phyloP scores from a whole-genome alignment of 1,139 yeast genomes.

The Saccharomycopsis hybrid region DNA sequence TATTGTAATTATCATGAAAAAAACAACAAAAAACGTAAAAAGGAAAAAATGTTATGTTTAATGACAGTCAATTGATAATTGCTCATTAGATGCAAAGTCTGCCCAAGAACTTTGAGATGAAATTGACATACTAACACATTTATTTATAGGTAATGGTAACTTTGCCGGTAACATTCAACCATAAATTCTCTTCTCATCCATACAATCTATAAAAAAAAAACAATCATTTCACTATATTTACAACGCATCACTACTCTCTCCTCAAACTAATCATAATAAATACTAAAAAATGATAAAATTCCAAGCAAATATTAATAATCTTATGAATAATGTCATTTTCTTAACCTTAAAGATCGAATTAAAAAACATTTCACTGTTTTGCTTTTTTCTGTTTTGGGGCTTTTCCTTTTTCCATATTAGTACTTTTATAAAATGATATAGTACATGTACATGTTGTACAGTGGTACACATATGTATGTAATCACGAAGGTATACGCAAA shows the following conservation, averaged over 20 bases:
- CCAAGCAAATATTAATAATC: no score
- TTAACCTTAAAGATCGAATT: background rate
- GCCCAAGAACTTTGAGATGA: background rate
- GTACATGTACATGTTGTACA: no score
- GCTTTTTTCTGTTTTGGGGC: no score
- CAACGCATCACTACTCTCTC: background rate
- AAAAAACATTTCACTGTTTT: background rate
- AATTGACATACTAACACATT: slow-evolving; percentile 12
- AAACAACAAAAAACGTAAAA: background rate
- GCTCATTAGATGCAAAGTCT: background rate
- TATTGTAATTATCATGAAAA: background rate
- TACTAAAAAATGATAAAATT: background rate
- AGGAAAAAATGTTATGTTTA: background rate
- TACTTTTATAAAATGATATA: no score
- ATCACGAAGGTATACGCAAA: no score
- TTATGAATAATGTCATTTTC: background rate
- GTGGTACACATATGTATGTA: no score
- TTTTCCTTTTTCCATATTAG: no score
- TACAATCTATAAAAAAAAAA: background rate
- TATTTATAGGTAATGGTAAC: slow-evolving; percentile 41
- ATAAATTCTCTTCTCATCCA: slow-evolving; percentile 19
- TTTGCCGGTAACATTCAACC: slow-evolving; percentile 57
- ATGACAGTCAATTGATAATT: background rate
- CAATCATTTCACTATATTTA: no score
- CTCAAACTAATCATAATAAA: background rate